A percentile compares a stretch with the other conserved stretches of the same genome.
Conservation (phyloP, 208 protist genomes). For the Wallacemonas collosoma region DNA sequence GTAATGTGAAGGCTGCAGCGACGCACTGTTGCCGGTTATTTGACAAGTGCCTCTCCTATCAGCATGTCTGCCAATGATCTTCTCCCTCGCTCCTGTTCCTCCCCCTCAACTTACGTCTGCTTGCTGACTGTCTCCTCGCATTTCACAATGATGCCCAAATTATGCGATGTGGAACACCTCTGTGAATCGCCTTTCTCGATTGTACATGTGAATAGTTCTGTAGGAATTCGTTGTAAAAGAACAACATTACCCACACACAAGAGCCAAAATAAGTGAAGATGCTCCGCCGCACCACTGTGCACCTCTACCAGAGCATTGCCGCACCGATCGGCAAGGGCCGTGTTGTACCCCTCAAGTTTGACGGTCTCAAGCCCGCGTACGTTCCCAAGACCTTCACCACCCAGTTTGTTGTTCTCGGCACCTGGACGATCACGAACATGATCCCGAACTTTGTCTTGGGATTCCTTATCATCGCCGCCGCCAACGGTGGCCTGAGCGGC, state of each 20-base stretch:
- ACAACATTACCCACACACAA: constrained; percentile 12
- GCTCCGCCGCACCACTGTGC: constrained; percentile 62
- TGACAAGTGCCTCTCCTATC: too few species aligned
- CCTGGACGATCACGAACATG: constrained; percentile 82
- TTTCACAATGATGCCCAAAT: too few species aligned
- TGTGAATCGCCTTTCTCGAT: constrained; percentile 20
- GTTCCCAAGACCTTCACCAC: constrained; percentile 77
- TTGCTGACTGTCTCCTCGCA: too few species aligned
- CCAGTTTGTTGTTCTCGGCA: constrained; percentile 80
- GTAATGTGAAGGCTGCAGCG: too few species aligned
- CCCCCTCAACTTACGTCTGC: too few species aligned
- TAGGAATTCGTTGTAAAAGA: constrained; percentile 20
- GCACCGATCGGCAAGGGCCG: constrained; percentile 75
- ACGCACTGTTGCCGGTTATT: too few species aligned
- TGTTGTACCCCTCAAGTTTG: constrained; percentile 82
- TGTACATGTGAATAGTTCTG: constrained; percentile 6
- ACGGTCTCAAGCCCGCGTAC: constrained; percentile 80
- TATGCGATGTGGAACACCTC: background rate
- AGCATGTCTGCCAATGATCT: too few species aligned
- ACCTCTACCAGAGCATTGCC: constrained; percentile 60
- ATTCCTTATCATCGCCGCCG: constrained; percentile 73
- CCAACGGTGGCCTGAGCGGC: constrained; percentile 79
- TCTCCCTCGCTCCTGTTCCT: too few species aligned
- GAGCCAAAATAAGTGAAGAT: constrained; percentile 40
- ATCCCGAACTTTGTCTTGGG: constrained; percentile 76